Evolutionary conservation across 371 early-diverging fungal genomes (phyloP), one percentile per base, ranked within the genome.

Genomic region (Mucor irregularis): DNA sequence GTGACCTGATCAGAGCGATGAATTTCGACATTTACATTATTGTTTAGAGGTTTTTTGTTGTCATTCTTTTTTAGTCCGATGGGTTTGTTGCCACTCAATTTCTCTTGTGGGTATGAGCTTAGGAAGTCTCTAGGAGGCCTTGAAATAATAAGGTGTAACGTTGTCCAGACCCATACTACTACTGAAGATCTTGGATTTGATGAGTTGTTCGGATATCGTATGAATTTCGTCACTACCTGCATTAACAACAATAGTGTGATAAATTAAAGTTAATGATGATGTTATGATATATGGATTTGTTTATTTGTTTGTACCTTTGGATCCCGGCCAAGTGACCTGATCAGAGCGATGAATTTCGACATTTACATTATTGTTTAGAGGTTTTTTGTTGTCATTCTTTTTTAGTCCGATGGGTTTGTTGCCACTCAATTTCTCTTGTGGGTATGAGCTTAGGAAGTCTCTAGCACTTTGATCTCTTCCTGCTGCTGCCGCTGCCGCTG

Each of bases 91-190:
- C n/a, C n/a, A n/a, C n/a, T n/a, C n/a, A n/a, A n/a, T n/a, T n/a
- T n/a, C n/a, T n/a, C n/a, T n/a, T n/a, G n/a, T n/a, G n/a, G n/a
- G n/a, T n/a, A n/a, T n/a, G n/a, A n/a, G n/a, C n/a, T n/a, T n/a
- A 43, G n/a, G 34, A 46, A 62, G 62, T 19, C 56, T 48, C 17
- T 55, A 43, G 16, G 74, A 62, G 3, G 81, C 79, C 31, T 69
- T 65, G 54, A 73, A 81, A 49, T 80, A 83, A 51, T 82, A 81
- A 25, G 83, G 83, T n/a, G 73, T 80, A 19, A 83, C 69, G 35
- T 80, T 69, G 30, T 81, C 74, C 14, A 77, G 76, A 16, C 79
- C 76, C 77, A 83, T 75, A 9, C 77, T 66, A 25, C 74, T 74
- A 9, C 74, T 68, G 45, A 73, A 83, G 1, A 82, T 56, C 49